Evolutionary conservation across 2,329 filamentous ascomycete species (phyloP), one percentile per base, ranked within the genome.

Genomic region (Neofusicoccum cordaticola): DNA sequence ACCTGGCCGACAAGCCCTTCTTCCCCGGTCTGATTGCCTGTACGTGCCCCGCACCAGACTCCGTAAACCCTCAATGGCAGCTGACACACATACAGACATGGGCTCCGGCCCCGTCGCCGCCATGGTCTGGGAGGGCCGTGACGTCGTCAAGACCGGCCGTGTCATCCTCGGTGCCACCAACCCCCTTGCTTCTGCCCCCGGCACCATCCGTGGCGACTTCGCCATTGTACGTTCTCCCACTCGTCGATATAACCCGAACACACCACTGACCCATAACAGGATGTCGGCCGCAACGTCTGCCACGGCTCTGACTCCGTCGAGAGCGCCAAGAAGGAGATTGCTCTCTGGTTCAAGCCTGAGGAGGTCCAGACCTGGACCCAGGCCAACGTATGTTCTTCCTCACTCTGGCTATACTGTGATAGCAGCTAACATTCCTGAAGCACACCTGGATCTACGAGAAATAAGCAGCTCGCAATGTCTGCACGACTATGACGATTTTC

Each of bases 51-150:
- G 66, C 42, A 44, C 17, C 65, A 67, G 64, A 68, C 62, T 48
- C 52, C 34, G 41, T 12, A 12, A n/a, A 34, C 35, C 19, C 9
- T 37, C 17, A 15, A 31, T 42, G 2, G 3, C 27, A 17, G 52
- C 51, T 64, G 35, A 64, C 52, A 48, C 4, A 11, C 13, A 11
- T 47, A 68, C 71, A 96, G 93, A 98, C 88, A 99, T 98, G 95
- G 85, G 88, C 81, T 93, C 89, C 81, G 95, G 95, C 80, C 95
- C 95, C 81, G 94, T 99, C 85, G 90, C 87, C 86, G 95, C 95
- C 85, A 99, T 98, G 94, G 90, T 99, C 83, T 99, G 95, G 95
- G 93, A 99, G 84, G 95, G 95, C 79, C 91, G 91, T 87, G 93
- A 99, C 78, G 95, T 90, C 82, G 93, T 97, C 88, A 98, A 98